phyloP scores from a whole-genome alignment of 2,329 filamentous ascomycete species.

The Trichoderma sp. region DNA sequence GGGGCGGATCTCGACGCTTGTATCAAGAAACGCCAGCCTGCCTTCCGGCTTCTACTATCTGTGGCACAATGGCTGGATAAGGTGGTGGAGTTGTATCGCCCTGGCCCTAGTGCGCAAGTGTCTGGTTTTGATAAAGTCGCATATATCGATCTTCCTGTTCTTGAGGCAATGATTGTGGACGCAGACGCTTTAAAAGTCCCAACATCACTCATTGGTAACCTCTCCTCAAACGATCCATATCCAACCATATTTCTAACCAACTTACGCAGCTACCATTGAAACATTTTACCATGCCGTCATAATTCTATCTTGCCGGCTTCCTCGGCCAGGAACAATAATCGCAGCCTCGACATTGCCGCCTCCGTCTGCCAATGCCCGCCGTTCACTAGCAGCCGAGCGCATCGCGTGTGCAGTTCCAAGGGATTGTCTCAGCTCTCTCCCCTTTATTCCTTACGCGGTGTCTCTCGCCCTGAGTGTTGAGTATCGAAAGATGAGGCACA shows the following conservation, averaged over 20 bases:
- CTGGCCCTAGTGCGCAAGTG: constrained; percentile 42
- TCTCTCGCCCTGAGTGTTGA: constrained; percentile 60
- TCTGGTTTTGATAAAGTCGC: constrained; percentile 42
- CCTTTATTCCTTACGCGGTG: constrained; percentile 60
- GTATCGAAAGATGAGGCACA: constrained; percentile 63
- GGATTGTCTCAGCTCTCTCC: constrained; percentile 51
- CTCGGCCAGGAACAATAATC: constrained; percentile 39
- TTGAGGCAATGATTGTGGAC: constrained; percentile 56
- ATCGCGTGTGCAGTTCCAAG: constrained; percentile 53
- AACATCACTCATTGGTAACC: constrained; percentile 48
- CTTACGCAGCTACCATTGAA: constrained; percentile 53
- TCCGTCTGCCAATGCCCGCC: constrained; percentile 52
- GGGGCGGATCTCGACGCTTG: constrained; percentile 51
- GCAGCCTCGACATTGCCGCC: constrained; percentile 44
- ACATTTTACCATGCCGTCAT: constrained; percentile 62
- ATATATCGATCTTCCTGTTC: constrained; percentile 53
- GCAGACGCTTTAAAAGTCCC: constrained; percentile 50
- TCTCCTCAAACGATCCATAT: not conserved
- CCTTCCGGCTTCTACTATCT: constrained; percentile 55
- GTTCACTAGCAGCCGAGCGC: constrained; percentile 55
- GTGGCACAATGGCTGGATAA: constrained; percentile 55
- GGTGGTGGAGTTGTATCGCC: constrained; percentile 59
- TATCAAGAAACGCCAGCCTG: constrained; percentile 49
- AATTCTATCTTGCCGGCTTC: constrained; percentile 58
- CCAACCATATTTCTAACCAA: not conserved